Percentiles rank a stretch among this genome's conserved stretches.
Evolutionary conservation across 1,139 yeast genomes (phyloP).

Genomic region (Saccharomyces hybrid): DNA sequence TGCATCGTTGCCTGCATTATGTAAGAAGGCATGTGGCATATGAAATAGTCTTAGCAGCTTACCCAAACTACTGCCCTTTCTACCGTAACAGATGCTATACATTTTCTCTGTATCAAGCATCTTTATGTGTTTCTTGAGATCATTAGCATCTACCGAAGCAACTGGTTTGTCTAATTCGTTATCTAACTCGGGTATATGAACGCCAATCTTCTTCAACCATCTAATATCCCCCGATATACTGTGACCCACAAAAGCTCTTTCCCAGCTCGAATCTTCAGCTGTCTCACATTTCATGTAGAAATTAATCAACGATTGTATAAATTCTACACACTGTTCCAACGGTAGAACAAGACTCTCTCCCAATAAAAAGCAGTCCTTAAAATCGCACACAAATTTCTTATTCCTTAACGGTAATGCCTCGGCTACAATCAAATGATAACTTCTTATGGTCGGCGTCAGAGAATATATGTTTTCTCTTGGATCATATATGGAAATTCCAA

Average conservation of each 20-base stretch:
- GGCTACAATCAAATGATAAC: conserved; percentile 49
- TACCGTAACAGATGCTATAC: conserved; percentile 39
- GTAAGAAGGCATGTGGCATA: conserved; percentile 57
- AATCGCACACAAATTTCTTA: conserved; percentile 56
- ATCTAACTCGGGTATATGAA: conserved; percentile 36
- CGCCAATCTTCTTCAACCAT: conserved; percentile 45
- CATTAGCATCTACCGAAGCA: not conserved
- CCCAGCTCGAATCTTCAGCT: conserved; percentile 21
- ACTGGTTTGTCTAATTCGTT: not conserved
- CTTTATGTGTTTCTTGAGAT: conserved; percentile 2
- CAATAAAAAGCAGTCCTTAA: conserved; percentile 48
- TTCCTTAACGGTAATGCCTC: conserved; percentile 45
- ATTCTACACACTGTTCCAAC: conserved; percentile 33
- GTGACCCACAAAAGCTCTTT: conserved; percentile 57
- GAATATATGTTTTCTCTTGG: conserved; percentile 37
- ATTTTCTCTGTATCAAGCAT: conserved; percentile 49
- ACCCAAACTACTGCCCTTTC: conserved; percentile 43
- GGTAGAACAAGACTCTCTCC: conserved; percentile 45
- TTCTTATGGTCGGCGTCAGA: conserved; percentile 30
- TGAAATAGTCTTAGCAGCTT: conserved; percentile 44
- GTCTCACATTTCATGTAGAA: conserved; percentile 33
- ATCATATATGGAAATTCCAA: conserved; percentile 62
- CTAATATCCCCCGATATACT: conserved; percentile 53
- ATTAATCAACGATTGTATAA: conserved; percentile 40
- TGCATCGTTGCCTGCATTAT: conserved; percentile 82